These are phyloP conservation scores for Russula griseocarnosa DNA, from an alignment of 768 basidiomycete genomes.

Conservation along the genomic window DNA sequence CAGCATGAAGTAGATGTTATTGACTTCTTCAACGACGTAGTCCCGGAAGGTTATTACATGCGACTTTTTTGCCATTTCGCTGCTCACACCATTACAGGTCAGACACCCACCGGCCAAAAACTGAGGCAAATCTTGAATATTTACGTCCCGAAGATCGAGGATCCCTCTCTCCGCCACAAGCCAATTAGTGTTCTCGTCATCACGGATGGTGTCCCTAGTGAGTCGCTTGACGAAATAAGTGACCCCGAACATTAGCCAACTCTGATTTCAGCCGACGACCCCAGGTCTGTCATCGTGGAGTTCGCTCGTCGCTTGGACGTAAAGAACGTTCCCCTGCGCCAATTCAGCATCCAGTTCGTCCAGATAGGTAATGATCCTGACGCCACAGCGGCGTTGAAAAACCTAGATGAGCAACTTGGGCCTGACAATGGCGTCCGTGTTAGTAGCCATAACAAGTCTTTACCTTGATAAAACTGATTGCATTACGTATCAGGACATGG, in stretches of 20 bases:
- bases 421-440: slow-evolving; percentile 21
- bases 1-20: slow-evolving; percentile 19
- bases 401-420: slow-evolving; percentile 24
- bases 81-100: slow-evolving; percentile 28
- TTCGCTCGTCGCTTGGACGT: slow-evolving; percentile 32
- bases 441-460: background rate
- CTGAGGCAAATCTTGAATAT: slow-evolving; percentile 38
- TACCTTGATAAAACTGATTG: background rate
- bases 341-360: slow-evolving; percentile 39
- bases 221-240: slow-evolving; percentile 23
- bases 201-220: slow-evolving; percentile 42
- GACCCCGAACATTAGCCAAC: background rate
- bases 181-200: slow-evolving; percentile 39
- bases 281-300: slow-evolving; percentile 26
- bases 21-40: slow-evolving; percentile 16
- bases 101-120: slow-evolving; percentile 41
- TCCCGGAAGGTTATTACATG: slow-evolving; percentile 9
- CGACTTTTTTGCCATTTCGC: slow-evolving; percentile 9
- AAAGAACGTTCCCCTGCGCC: slow-evolving; percentile 33
- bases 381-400: slow-evolving; percentile 34
- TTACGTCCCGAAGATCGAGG: slow-evolving; percentile 38
- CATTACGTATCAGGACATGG: slow-evolving; percentile 9
- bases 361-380: slow-evolving; percentile 38
- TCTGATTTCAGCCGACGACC: slow-evolving; percentile 28
- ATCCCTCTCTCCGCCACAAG: slow-evolving; percentile 33